Evolutionary conservation across 192 early-diverging fungal genomes (phyloP).

Genomic region (Mortierella alpina): DNA sequence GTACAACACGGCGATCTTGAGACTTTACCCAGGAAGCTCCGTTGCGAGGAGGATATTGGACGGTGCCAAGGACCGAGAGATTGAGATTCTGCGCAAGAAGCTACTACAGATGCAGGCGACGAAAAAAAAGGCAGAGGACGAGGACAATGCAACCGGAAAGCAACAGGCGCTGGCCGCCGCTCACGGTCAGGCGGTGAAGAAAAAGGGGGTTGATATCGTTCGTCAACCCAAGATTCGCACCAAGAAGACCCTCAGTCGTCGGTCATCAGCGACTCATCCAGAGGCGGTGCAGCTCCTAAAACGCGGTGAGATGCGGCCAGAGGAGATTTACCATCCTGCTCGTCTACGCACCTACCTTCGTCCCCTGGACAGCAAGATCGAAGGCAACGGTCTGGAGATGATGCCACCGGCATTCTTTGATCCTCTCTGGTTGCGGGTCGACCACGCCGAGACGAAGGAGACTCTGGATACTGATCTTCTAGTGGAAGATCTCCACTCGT

Average conservation of each 20-base stretch:
- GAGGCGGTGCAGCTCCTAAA: neutral
- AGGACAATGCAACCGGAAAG: neutral
- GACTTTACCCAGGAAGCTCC: slow-evolving; percentile 26
- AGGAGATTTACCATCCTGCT: slow-evolving; percentile 52
- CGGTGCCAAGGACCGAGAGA: slow-evolving; percentile 35
- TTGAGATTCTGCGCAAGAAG: slow-evolving; percentile 19
- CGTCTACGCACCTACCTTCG: slow-evolving; percentile 34
- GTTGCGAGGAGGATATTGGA: slow-evolving; percentile 40
- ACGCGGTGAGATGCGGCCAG: slow-evolving; percentile 37
- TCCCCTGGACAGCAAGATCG: slow-evolving; percentile 16
- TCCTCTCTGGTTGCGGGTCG: slow-evolving; percentile 48
- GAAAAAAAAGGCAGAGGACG: neutral
- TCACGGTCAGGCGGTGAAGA: neutral
- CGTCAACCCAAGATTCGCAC: neutral
- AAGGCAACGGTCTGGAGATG: slow-evolving; percentile 44
- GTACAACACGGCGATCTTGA: slow-evolving; percentile 51
- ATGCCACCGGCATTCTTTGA: slow-evolving; percentile 47
- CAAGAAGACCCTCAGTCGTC: neutral
- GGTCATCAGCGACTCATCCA: neutral
- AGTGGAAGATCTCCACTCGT: slow-evolving; percentile 22
- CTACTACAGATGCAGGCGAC: neutral
- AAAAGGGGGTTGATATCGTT: neutral
- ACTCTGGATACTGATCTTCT: slow-evolving; percentile 15
- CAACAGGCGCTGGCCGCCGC: neutral
- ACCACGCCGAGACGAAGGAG: slow-evolving; percentile 14